A percentile compares a stretch with the other conserved stretches of the same genome.
These are phyloP conservation scores for Penicillium sp. DNA, from an alignment of 2,329 filamentous ascomycete species.

Conservation along the genomic window DNA sequence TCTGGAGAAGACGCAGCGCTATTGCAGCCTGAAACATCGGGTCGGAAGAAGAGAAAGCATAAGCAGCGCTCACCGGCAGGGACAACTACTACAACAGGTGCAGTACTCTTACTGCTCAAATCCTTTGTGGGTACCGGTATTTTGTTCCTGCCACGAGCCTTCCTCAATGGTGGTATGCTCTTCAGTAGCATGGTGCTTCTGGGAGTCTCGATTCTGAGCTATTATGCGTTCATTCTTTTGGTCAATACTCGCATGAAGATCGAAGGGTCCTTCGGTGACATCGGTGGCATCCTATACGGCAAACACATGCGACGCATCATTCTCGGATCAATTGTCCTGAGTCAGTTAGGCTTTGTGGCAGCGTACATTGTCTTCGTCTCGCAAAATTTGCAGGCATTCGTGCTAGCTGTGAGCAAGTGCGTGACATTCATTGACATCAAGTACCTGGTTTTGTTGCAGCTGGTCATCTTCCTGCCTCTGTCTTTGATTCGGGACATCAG, in stretches of 20 bases:
- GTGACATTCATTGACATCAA: conserved; percentile 81
- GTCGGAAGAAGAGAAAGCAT: conserved; percentile 70
- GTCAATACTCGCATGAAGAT: conserved; percentile 82
- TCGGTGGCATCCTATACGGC: conserved; percentile 88
- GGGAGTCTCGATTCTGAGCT: conserved; percentile 79
- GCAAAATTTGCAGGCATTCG: conserved; percentile 92
- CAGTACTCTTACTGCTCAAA: conserved; percentile 84
- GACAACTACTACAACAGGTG: conserved; percentile 74
- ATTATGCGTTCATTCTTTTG: conserved; percentile 95
- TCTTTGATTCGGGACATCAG: conserved; percentile 94
- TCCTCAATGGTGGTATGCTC: conserved; percentile 93
- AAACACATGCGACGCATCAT: conserved; percentile 87
- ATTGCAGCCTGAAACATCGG: conserved; percentile 67
- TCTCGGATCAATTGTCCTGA: conserved; percentile 87
- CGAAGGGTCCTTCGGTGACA: conserved; percentile 95
- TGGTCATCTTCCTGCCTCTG: conserved; percentile 91
- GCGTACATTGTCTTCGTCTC: conserved; percentile 97
- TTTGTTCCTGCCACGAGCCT: conserved; percentile 87
- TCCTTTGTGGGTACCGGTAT: conserved; percentile 98
- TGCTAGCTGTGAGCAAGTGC: conserved; percentile 87
- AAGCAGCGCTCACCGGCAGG: conserved; percentile 72
- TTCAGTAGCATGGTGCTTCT: conserved; percentile 94
- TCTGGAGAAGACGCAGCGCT: conserved; percentile 87
- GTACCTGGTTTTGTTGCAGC: conserved; percentile 88
- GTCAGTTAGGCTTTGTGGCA: conserved; percentile 90